Conservation (phyloP, 2,329 filamentous ascomycete genomes). For the Orbilia ellipsospora region DNA sequence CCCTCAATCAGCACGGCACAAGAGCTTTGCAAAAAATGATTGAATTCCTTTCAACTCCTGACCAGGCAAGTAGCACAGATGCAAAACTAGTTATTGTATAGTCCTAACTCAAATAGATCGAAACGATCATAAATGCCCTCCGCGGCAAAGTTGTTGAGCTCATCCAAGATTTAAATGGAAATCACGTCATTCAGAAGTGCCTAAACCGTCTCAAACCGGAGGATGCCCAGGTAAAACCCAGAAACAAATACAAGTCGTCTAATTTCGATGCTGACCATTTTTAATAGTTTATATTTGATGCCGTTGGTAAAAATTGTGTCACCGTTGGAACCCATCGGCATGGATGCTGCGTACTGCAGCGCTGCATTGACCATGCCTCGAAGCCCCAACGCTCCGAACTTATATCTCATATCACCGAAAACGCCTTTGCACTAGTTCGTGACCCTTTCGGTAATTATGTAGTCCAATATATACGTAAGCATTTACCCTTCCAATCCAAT, state of each 20-base stretch:
- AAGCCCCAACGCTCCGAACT: conserved; percentile 88
- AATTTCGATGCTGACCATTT: background rate
- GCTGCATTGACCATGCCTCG: conserved; percentile 96
- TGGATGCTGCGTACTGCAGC: conserved; percentile 96
- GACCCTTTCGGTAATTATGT: conserved; percentile 99
- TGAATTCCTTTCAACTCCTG: conserved; percentile 86
- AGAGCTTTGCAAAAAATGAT: conserved; percentile 99
- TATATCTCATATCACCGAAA: conserved; percentile 84
- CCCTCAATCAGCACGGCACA: conserved; percentile 96
- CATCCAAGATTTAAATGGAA: conserved; percentile 97
- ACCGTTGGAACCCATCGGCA: conserved; percentile 96
- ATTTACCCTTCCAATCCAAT: background rate
- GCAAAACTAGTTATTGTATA: background rate
- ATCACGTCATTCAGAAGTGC: conserved; percentile 99
- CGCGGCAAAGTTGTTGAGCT: conserved; percentile 87
- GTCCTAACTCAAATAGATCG: conserved; percentile 65
- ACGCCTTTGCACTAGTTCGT: conserved; percentile 89
- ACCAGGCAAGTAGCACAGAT: conserved; percentile 69
- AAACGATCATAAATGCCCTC: conserved; percentile 87
- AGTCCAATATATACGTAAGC: conserved; percentile 85
- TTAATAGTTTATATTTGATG: conserved; percentile 86
- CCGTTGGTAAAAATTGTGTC: conserved; percentile 86
- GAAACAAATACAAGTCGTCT: background rate
- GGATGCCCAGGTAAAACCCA: conserved; percentile 73
- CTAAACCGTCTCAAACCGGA: conserved; percentile 87